Base-by-base conservation (phyloP, 2,329 filamentous ascomycete genomes). In the Conoideocrella luteorostrata region DNA sequence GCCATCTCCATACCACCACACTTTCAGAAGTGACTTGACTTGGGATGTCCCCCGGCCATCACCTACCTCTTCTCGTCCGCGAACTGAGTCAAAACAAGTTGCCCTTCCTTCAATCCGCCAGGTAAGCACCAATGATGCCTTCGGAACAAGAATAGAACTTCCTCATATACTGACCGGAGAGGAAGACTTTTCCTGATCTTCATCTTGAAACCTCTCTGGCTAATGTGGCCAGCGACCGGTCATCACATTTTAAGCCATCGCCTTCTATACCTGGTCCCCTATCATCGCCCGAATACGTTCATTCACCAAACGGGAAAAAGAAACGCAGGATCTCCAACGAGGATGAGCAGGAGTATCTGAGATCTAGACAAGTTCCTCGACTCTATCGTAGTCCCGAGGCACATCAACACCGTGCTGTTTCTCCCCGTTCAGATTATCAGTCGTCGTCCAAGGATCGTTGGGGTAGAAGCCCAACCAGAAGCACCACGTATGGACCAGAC, bases 51-150 rank as follows among this genome's bases (percentile, higher is more conserved):
- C 55, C 48, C 58, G 63, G 41, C 53, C 59, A 4, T 43, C 35
- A 15, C 47, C 61, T 24, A 65, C 67, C 23, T 62, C 59, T 26
- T 56, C 59, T 15, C 55, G 62, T 30, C 59, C 62, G 37, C 62
- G 61, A 43, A 53, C 54, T 15, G 68, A 73, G 42, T 56, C 57
- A n/a, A 63, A 67, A 47, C 58, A 60, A 46, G 56, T 73, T 23
- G 65, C 66, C 28, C 62, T 78, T 18, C 75, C 75, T 17, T 71
- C 75, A 2, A 75, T 78, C 39, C 66, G 71, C 50, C 69, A 75
- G 70, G 74, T 76, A 69, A 44, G 55, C 40, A 7, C 20, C 26
- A n/a, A 34, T 37, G 29, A 15, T 30, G 22, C 7, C 10, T 15
- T 12, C n/a, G 4, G 20, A 41, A 18, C 15, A 6, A 41, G 18